phyloP scores from a whole-genome alignment of 345 rosid genomes.

The Hirschfeldia incana region DNA sequence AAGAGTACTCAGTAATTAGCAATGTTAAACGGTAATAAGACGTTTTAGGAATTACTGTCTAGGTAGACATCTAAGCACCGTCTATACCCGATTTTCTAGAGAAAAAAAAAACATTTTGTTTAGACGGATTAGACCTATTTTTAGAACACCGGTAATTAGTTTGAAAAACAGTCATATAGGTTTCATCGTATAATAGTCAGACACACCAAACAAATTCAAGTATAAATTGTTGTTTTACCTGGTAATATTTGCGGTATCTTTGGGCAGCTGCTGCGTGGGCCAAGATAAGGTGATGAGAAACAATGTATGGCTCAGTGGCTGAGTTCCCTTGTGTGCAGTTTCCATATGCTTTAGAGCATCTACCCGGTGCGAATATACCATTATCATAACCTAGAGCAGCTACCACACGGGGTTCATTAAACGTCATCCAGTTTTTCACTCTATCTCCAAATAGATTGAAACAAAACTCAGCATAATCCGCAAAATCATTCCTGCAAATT shows the following conservation, averaged over 20 bases:
- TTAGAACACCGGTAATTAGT: neutral
- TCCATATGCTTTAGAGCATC: slow-evolving; percentile 86
- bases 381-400: slow-evolving; percentile 91
- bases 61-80: too few relatives aligned
- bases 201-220: neutral
- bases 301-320: slow-evolving; percentile 89
- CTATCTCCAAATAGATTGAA: slow-evolving; percentile 82
- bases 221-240: slow-evolving; percentile 41
- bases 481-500: slow-evolving; percentile 77
- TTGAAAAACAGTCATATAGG: neutral
- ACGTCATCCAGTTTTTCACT: slow-evolving; percentile 98
- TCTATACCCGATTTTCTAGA: too few relatives aligned
- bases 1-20: neutral
- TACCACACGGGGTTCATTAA: slow-evolving; percentile 88
- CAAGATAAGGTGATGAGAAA: slow-evolving; percentile 78
- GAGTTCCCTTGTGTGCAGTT: slow-evolving; percentile 84
- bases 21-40: too few relatives aligned
- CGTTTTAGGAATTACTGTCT: too few relatives aligned
- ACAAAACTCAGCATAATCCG: slow-evolving; percentile 88
- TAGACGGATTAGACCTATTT: too few relatives aligned
- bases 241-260: slow-evolving; percentile 82
- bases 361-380: slow-evolving; percentile 78
- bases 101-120: too few relatives aligned
- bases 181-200: neutral
- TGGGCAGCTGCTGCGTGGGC: slow-evolving; percentile 80